Conservation (phyloP, 106 monocot species). For the Gastrodia elata region DNA sequence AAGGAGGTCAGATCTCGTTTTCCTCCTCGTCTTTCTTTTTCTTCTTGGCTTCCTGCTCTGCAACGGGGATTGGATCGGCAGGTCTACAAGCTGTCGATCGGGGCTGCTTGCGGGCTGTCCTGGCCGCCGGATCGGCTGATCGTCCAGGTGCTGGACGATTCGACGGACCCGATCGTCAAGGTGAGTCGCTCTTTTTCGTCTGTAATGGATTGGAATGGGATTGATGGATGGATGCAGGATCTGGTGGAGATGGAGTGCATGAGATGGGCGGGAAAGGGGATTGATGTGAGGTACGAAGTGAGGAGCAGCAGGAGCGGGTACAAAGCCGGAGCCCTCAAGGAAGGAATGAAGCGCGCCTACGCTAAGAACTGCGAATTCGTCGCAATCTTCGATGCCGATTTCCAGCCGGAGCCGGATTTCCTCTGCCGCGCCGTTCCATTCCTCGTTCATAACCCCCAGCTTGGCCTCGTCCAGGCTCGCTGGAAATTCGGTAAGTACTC, state of each 20-base stretch:
- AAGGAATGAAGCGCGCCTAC: slow-evolving; percentile 29
- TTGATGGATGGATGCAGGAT: slow-evolving; percentile 8
- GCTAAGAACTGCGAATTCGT: slow-evolving; percentile 25
- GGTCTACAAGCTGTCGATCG: slow-evolving; percentile 35
- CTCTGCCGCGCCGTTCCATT: slow-evolving; percentile 25
- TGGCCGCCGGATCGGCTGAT: slow-evolving; percentile 30
- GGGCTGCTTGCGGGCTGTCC: slow-evolving; percentile 31
- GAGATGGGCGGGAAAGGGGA: slow-evolving; percentile 22
- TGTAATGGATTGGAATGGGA: neutral
- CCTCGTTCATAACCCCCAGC: slow-evolving; percentile 25
- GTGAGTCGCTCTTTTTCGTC: slow-evolving; percentile 4
- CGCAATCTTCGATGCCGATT: slow-evolving; percentile 31
- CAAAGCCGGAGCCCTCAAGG: slow-evolving; percentile 34
- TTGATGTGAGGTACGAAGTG: slow-evolving; percentile 28
- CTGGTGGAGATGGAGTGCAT: slow-evolving; percentile 25
- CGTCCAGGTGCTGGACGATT: slow-evolving; percentile 34
- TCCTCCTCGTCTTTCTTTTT: neutral
- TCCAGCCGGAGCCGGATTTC: slow-evolving; percentile 35
- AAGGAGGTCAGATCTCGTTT: slow-evolving; percentile 20
- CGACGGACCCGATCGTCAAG: slow-evolving; percentile 27
- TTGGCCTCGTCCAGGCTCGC: slow-evolving; percentile 32
- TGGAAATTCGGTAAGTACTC: slow-evolving; percentile 33
- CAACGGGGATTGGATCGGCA: slow-evolving; percentile 4
- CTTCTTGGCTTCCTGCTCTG: neutral
- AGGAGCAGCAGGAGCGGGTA: slow-evolving; percentile 27